Evolutionary conservation across 345 rosid genomes (phyloP), one percentile per base, ranked within the genome.

Genomic region (Microthlaspi erraticum): DNA sequence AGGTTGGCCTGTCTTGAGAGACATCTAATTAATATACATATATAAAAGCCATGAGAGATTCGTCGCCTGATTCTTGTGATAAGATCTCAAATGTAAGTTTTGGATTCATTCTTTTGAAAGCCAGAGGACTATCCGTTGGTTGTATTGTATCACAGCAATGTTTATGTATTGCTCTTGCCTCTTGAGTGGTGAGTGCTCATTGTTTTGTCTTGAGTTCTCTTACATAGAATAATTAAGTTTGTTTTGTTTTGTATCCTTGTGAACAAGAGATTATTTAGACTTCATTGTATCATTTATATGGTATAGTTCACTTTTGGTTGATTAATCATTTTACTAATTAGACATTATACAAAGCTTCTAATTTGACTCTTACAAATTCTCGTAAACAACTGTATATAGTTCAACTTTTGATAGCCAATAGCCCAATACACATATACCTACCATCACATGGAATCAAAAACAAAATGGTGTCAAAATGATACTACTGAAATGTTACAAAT

Each of bases 1-100:
- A 80, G 87, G 90, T 79, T 89, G 97, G 97, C 98, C 97, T 2
- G 80, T 87, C 53, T 68, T 89, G 75, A 84, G 69, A 77, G 82
- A 85, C 49, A 78, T 84, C 17, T 88, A 82, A 75, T 26, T 26
- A 26, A 26, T 26, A 26, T 26, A 26, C 3, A 23, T 58, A 19
- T 49, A 29, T 16, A 26, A 2, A 11, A 3, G 13, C 16, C 13
- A 6, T 41, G 46, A 58, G 13, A 46, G 66, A 51, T 61, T 18
- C 29, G 10, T 33, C 2, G 10, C 18, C 8, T 64, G 45, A 23
- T 59, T 39, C 64, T 41, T 44, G 7, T 51, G 59, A 17, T 55
- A 37, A 32, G 31, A 36, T 18, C 54, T 41, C 6, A 26, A 41
- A 51, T 60, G 44, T 60, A 60, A 50, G 68, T 20, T 59, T 32